Evolutionary conservation across 2,329 filamentous ascomycete genomes (phyloP), one percentile per base, ranked within the genome.

Genomic region (Alternaria alternata): DNA sequence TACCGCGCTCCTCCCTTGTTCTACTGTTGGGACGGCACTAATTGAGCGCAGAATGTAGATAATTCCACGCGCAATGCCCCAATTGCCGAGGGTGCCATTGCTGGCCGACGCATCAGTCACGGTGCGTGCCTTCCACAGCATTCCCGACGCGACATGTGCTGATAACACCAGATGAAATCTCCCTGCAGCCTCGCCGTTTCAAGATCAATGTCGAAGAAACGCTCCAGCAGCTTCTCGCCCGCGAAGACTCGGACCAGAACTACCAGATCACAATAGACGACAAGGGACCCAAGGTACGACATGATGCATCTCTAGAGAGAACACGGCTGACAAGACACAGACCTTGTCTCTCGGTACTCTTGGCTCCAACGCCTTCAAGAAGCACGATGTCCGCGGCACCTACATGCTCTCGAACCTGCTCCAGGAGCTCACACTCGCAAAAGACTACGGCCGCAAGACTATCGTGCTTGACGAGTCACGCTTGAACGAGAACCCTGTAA

Each of bases 201-300:
- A 85, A 96, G 38, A 89, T 98, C 76, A 87, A 95, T 70, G 94
- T 98, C 71, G 91, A 96, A 49, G 84, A 88, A 22, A 97, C 94
- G 0, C 85, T 97, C 58, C 86, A 93, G 74, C 89, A 87, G 60
- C 84, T 99, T 44, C 85, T 93, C 63, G 87, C 88, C 38, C 91
- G 94, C 67, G 95, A 99, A 79, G 95, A 99, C 75, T 96, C 94
- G 30, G 94, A 99, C 79, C 85, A 87, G 57, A 97, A 99, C 79
- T 92, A 93, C 85, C 94, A 98, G 79, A 99, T 99, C 78, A 99
- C 95, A 30, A 96, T 98, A 71, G 95, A 98, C 75, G 95, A 99
- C 80, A 87, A 88, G 65, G 95, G 95, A 0, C 94, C 95, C 51
- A 99, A 98, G 86, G 91, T 91, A 78, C 65, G 74, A 44, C 26